Base-by-base conservation (phyloP, 345 rosid genomes). In the Passiflora organensis region DNA sequence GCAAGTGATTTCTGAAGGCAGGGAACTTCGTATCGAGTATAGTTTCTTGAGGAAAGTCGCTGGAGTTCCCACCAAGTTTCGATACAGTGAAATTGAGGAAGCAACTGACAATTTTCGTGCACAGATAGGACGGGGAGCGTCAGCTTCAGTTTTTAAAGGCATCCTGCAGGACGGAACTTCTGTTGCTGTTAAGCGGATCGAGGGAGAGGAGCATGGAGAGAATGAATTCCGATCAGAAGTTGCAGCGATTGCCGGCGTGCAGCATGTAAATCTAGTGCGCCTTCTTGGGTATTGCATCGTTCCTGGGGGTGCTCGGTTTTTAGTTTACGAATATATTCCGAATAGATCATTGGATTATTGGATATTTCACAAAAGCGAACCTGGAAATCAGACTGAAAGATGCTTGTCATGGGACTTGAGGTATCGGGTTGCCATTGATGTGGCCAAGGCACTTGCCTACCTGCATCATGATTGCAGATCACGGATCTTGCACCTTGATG, bases 1-100 rank as follows among this genome's bases (percentile, higher is more conserved):
- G 0, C 73, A 67, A 34, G 39, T 76, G 43, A 69, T 28, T 17
- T 71, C 89, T 0, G 87, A 83, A 75, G 89, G 91, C 14, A 59
- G 60, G 24, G 97, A 87, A 83, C 86, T 87, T 13, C 72, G 84
- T 28, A 74, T 82, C 16, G 96, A 91, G 56, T 91, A 85, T 64
- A 91, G 94, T 60, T 87, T 91, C 49, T 69, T 91, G 0, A 55
- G 97, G 54, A 85, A 83, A 75, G 94, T 91, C 18, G 94, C 97
- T 0, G 94, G 94, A 5, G 75, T 87, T 11, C 96, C 97, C 0
- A 85, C 67, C 1, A 85, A 73, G 51, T 91, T 85, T 67, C 67
- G 73, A 36, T 65, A 55, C 65, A 78, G 68, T 34, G 96, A 91
- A 62, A 72, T 91, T 0, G 97, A 85, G 60, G 89, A 83, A 49